Evolutionary conservation across 2,329 filamentous ascomycete species (phyloP), one percentile per base, ranked within the genome.

Genomic region (Microdochium bolleyi): DNA sequence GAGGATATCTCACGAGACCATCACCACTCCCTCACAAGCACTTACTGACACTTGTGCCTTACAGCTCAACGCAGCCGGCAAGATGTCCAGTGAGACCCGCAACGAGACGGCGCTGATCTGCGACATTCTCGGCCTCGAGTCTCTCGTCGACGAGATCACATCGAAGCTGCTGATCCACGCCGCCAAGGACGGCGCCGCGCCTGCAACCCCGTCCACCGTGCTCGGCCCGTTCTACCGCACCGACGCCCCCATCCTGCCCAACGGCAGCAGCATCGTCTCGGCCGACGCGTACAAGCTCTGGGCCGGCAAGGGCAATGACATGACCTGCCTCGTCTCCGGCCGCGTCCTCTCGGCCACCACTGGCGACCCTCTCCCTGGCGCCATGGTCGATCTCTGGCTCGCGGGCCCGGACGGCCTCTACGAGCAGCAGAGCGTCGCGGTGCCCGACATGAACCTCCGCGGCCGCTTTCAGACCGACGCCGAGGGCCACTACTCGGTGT

Each of bases 221-320:
- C 79, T 95, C 0, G 90, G 90, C 0, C 90, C 90, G 1, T 95
- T 95, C 72, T 95, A 88, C 81, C 80, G 88, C 5, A 77, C 82
- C 46, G 79, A 91, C 59, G 83, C 89, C 0, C 89, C 89, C 4
- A 71, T 79, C 54, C 79, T 85, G 49, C 70, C 82, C n/a, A 87
- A 87, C 63, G 89, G 87, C 50, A 79, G 76, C 48, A 84, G 75
- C 60, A 89, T 94, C 56, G 75, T 84, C 21, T 72, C 71, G 53
- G 66, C 77, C 56, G 74, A 73, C 56, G 78, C 79, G 5, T 54
- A 68, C 34, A 51, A 58, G 38, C 52, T 52, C 1, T 64, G 61
- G 51, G 72, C 74, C 53, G 72, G 64, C 14, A 60, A 87, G 56
- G 70, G 83, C 25, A 76, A 78, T 2, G 82, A 77, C 61, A 84